Evolutionary conservation across 2,329 filamentous ascomycete species (phyloP), one percentile per base, ranked within the genome.

Genomic region (Aspergillus tanneri): DNA sequence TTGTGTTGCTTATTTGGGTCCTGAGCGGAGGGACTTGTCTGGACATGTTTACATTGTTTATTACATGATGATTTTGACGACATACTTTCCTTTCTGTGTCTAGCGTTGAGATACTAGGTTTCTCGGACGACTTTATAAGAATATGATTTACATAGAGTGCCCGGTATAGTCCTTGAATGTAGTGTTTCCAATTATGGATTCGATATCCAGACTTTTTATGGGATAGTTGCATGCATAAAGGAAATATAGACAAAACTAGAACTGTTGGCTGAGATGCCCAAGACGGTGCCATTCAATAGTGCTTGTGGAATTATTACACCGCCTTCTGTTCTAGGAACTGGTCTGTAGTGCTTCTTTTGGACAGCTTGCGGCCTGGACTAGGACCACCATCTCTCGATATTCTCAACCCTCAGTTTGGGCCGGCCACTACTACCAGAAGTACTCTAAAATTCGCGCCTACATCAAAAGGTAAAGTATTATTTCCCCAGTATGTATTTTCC

Each of bases 321-420:
- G 61, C 62, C 56, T 51, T 49, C 24, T 11, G 11, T 36, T 27
- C 12, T 5, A 27, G 22, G 16, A 27, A 11, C 19, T n/a, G n/a
- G n/a, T n/a, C n/a, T n/a, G n/a, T n/a, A n/a, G n/a, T n/a, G 36
- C 21, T 27, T 14, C 32, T 47, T 60, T 43, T 57, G 60, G 61
- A 59, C 61, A 64, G 47, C 53, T 63, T 56, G 52, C 54, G 53
- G 27, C 28, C 45, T 47, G 14, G 12, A n/a, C 23, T n/a, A 19
- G 14, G 1, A 18, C 19, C 30, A 19, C 19, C 16, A n/a, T n/a
- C n/a, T n/a, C n/a, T n/a, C n/a, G n/a, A n/a, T n/a, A n/a, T n/a
- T n/a, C n/a, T n/a, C n/a, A n/a, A n/a, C n/a, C n/a, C n/a, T n/a
- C n/a, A n/a, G n/a, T n/a, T n/a, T n/a, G n/a, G n/a, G n/a, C n/a